These are phyloP conservation scores for Leccinum sublutescens DNA, from an alignment of 768 basidiomycete genomes.

Conservation along the genomic window DNA sequence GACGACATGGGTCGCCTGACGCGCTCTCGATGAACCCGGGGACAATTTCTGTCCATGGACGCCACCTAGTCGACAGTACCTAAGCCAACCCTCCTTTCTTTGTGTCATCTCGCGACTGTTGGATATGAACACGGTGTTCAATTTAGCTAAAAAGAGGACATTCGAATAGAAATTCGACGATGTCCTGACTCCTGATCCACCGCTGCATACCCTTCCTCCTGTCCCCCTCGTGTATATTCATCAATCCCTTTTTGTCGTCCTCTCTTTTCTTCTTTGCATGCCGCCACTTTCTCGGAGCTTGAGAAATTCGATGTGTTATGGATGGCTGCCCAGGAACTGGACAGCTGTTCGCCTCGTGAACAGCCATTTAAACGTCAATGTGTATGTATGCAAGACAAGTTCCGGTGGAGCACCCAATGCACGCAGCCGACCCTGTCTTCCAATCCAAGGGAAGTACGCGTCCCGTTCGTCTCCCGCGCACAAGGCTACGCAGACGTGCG, in stretches of 20 bases:
- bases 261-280: background rate
- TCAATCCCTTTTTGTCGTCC: background rate
- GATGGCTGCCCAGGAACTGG: background rate
- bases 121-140: constrained; percentile 1
- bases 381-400: background rate
- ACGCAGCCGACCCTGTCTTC: background rate
- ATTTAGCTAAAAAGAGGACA: constrained; percentile 15
- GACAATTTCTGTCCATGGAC: background rate
- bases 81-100: background rate
- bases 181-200: background rate
- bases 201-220: background rate
- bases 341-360: background rate
- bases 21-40: background rate
- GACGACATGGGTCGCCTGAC: background rate
- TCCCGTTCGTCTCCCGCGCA: background rate
- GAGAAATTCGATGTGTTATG: background rate
- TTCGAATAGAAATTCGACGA: background rate
- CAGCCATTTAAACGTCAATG: background rate
- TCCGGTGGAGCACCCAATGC: background rate
- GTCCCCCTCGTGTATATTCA: background rate
- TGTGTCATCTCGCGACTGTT: background rate
- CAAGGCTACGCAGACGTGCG: background rate
- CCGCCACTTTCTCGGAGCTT: background rate
- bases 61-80: constrained; percentile 13
- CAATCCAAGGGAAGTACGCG: background rate